Evolutionary conservation across 177 flowering plant genomes (phyloP), one percentile per base, ranked within the genome.

Genomic region (Tripterygium wilfordii): DNA sequence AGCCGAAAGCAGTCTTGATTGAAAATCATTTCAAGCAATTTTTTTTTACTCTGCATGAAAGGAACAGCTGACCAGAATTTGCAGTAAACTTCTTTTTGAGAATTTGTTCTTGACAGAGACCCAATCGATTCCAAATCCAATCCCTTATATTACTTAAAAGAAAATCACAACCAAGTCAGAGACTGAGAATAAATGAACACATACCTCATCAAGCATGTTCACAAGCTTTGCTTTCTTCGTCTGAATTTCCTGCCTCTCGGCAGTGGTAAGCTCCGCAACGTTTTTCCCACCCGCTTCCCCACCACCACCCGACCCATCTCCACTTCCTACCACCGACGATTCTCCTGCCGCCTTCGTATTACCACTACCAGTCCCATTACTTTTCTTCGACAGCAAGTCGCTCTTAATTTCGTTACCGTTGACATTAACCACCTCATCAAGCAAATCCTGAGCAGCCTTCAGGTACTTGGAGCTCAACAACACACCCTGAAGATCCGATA

Each of bases 221-320:
- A 85, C 58, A 9, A 94, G 82, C 74, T 90, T 94, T 0, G 85
- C 96, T 53, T 85, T 94, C 82, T 90, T 94, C 96, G 85, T 81
- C 72, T 89, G 99, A 69, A 94, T 69, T 45, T 94, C 99, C 48
- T 94, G 99, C 51, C 80, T 79, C 65, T 90, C 96, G 0, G 82
- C 85, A 4, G 95, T 82, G 2, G 75, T 54, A 2, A 87, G 78
- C 61, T 94, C 99, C 0, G 78, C 55, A 12, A 52, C 64, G 1
- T 58, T 63, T 48, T 71, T 78, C 8, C 42, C 65, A 33, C 62
- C 44, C 0, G 51, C 25, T 23, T 67, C 83, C 1, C 60, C 82
- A 1, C 46, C 70, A 0, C 48, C 40, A 4, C n/a, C n/a, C n/a
- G 54, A 49, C 9, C 70, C 77, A 7, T 68, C 80, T 32, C 70